Evolutionary conservation across 495 filamentous ascomycete genomes (phyloP), one percentile per base, ranked within the genome.

Genomic region (Halenospora varia): DNA sequence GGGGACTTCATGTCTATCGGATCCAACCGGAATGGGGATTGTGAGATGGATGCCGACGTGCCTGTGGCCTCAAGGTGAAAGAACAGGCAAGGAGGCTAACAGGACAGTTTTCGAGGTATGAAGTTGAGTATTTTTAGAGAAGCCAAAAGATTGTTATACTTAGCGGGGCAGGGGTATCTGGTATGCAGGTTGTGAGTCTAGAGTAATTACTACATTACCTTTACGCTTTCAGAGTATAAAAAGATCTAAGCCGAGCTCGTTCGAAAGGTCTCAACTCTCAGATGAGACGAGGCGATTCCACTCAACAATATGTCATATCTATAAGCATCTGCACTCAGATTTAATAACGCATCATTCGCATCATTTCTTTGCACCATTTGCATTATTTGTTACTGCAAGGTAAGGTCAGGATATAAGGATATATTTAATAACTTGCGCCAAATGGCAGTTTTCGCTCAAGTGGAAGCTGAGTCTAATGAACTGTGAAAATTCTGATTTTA

Each of bases 191-290:
- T 60, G 25, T 60, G 17, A 60, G 58, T 60, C 55, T 18, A 60
- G 53, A 50, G 44, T 45, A 22, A 25, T 60, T 55, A 55, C 13
- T 50, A 51, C 55, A 60, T 13, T 60, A n/a, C 52, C 58, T 60
- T 51, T 24, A 55, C 48, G 42, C 44, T 60, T 60, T 60, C n/a
- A 60, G 35, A 51, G 55, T 60, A 56, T 60, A 41, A 29, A 35
- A 51, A 60, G 55, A 60, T 60, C 58, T 26, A 56, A 60, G 49
- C 13, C 55, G 58, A 55, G 24, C 58, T 60, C 58, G 52, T 60
- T 60, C 42, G 23, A 60, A 26, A 44, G 52, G 42, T 60, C 58
- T 60, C 58, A 55, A 17, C 46, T 56, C 58, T 60, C 55, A 25
- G 46, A 60, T 2, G 58, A 60, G 51, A 60, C 48, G 50, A 55